These are phyloP conservation scores for Dothideomycetes sp. DNA, from an alignment of 2,329 filamentous ascomycete species.

Conservation along the genomic window DNA sequence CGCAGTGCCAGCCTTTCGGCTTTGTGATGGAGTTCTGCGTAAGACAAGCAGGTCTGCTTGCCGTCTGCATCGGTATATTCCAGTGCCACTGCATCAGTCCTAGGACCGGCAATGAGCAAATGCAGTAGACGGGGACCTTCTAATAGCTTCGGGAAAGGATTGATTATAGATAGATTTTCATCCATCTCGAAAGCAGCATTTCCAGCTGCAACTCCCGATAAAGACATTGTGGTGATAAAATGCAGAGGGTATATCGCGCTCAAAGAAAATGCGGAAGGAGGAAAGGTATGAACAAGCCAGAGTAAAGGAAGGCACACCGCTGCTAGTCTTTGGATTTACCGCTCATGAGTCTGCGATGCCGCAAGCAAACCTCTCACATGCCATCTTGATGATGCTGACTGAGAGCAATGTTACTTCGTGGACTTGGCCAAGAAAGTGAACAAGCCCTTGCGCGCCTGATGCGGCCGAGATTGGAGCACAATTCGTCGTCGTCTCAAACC, in stretches of 20 bases:
- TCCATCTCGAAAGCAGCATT: slow-evolving; percentile 7
- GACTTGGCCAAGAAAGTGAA: too few species aligned
- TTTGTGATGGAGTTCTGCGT: slow-evolving; percentile 48
- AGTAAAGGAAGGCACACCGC: not conserved
- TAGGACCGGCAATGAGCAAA: slow-evolving; percentile 45
- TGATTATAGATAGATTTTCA: slow-evolving; percentile 43
- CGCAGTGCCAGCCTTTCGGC: slow-evolving; percentile 46
- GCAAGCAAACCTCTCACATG: not conserved
- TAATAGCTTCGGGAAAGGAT: slow-evolving; percentile 41
- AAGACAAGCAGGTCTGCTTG: slow-evolving; percentile 42
- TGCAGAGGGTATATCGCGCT: not conserved
- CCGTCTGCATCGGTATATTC: slow-evolving; percentile 49
- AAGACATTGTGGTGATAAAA: slow-evolving; percentile 1
- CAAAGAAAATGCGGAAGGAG: not conserved
- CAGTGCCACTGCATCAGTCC: slow-evolving; percentile 41
- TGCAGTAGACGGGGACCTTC: slow-evolving; percentile 48
- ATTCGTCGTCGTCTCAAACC: too few species aligned
- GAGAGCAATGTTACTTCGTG: too few species aligned
- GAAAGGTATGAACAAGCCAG: not conserved
- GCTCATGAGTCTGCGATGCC: not conserved
- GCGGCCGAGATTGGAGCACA: too few species aligned
- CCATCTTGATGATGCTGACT: not conserved
- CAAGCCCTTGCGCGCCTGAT: too few species aligned
- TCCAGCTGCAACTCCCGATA: not conserved
- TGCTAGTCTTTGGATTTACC: not conserved